These are phyloP conservation scores for Suillus alpinus DNA, from an alignment of 768 basidiomycete species.

Conservation along the genomic window DNA sequence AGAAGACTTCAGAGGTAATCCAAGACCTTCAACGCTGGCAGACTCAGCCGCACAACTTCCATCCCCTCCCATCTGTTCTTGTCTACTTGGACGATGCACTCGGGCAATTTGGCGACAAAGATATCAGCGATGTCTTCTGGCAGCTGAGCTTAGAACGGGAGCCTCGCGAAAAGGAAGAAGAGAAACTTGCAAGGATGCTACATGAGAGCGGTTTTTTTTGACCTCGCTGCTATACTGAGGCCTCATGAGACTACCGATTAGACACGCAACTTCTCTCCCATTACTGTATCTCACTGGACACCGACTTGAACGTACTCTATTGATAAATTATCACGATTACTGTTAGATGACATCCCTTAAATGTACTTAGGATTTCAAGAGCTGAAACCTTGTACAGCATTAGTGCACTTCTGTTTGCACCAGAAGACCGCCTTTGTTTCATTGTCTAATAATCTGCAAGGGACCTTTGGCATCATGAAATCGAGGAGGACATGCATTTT, in stretches of 20 bases:
- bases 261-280: not conserved
- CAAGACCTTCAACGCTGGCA: conserved; percentile 60
- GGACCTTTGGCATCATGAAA: too few relatives aligned
- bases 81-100: conserved; percentile 43
- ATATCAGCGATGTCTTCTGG: conserved; percentile 38
- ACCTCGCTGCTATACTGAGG: not conserved
- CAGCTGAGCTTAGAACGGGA: conserved; percentile 49
- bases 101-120: conserved; percentile 31
- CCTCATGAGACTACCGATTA: not conserved
- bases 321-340: not conserved
- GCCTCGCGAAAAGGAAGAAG: conserved; percentile 54
- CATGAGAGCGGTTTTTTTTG: conserved; percentile 39
- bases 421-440: too few relatives aligned
- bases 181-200: conserved; percentile 41
- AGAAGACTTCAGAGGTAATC: conserved; percentile 52
- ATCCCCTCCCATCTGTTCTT: conserved; percentile 39
- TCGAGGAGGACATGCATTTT: too few relatives aligned
- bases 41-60: conserved; percentile 53
- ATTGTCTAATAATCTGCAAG: too few relatives aligned
- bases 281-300: not conserved
- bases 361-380: not conserved
- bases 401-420: too few relatives aligned
- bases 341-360: not conserved
- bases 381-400: too few relatives aligned
- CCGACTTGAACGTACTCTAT: not conserved